Evolutionary conservation across 2,329 filamentous ascomycete species (phyloP), one percentile per base, ranked within the genome.

Genomic region (Sporothrix inflata): DNA sequence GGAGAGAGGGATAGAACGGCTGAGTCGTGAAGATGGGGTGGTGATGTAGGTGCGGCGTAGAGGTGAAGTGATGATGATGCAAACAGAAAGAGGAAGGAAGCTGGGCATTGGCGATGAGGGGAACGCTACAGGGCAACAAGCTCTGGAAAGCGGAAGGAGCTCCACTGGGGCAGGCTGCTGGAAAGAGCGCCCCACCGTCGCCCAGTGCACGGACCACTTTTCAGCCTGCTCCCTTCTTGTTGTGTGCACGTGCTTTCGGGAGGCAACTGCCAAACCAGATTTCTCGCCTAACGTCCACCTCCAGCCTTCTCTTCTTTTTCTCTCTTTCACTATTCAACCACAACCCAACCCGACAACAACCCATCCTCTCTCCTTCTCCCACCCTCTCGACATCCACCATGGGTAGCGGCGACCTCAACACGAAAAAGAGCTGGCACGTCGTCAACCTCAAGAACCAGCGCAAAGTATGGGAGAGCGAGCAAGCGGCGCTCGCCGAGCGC

Each of bases 361-460:
- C 12, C 4, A 19, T 1, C 60, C 19, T 60, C 65, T 38, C 16
- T 14, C 38, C 1, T 5, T 47, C 8, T 14, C 38, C n/a, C 38
- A 34, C 45, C 45, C 8, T 27, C 49, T n/a, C 45, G 5, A 38
- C 67, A 57, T 4, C 8, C 69, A 72, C 12, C 30, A 97, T 97
- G 92, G 94, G 94, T 80, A 81, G 82, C 84, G 94, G 94, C 80
- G 94, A 98, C 87, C 89, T 99, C 79, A 98, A 98, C 79, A 84
- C 97, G 78, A 98, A 98, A 84, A 94, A 94, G 83, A 92, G 93
- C 86, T 99, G 95, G 90, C 95, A 99, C 83, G 95, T 96, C 74
- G 90, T 91, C 77, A 87, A 98, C 76, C 90, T 94, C 83, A 92
- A 91, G 84, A 99, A 99, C 82, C 96, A 97, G 85, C 89, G 90